Evolutionary conservation across 768 basidiomycete species (phyloP).

Genomic region (Pleurotus djamor): DNA sequence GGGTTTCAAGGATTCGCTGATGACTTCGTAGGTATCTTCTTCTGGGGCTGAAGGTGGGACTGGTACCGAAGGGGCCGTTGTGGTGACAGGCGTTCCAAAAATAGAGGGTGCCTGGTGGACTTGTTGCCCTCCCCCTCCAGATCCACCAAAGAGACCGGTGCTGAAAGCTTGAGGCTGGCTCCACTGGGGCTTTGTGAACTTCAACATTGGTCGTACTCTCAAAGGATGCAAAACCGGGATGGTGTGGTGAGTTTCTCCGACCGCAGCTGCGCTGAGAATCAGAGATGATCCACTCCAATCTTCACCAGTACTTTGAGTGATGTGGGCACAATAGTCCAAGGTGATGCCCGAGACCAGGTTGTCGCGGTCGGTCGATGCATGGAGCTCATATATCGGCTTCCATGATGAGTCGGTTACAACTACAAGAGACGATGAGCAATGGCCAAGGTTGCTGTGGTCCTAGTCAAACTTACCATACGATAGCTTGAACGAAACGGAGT

Average conservation of each 20-base stretch:
- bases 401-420: conserved; percentile 52
- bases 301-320: conserved; percentile 57
- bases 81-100: background rate
- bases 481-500: conserved; percentile 35
- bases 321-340: conserved; percentile 53
- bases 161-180: background rate
- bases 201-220: conserved; percentile 22
- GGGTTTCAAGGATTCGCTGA: conserved; percentile 24
- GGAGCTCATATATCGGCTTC: conserved; percentile 58
- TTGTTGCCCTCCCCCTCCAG: no score
- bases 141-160: background rate
- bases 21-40: conserved; percentile 20
- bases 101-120: no score
- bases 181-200: background rate
- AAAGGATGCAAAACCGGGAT: conserved; percentile 31
- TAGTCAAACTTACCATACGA: conserved; percentile 58
- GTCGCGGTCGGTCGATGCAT: conserved; percentile 44
- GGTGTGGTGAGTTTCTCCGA: conserved; percentile 26
- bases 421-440: no score
- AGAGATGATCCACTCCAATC: conserved; percentile 52
- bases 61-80: background rate
- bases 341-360: conserved; percentile 40
- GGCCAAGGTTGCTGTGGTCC: no score
- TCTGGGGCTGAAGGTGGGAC: conserved; percentile 1
- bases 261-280: conserved; percentile 49